Conservation (phyloP, 805 yeast genomes). For the Zygoascus ofunaensis region DNA sequence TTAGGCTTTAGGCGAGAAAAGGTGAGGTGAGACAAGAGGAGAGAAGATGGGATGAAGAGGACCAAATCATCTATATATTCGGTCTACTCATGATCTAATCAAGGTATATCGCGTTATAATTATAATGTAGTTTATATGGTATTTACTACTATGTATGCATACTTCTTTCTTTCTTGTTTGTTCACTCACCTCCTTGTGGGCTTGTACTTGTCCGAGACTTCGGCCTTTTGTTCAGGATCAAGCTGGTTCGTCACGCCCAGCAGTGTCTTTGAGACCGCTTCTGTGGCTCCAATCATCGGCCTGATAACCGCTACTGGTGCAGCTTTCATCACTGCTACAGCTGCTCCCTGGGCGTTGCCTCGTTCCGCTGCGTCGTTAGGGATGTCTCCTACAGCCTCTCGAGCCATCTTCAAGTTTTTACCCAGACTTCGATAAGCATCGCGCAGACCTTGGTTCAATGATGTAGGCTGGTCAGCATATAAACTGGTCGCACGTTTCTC, state of each 20-base stretch:
- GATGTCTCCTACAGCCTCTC: conserved; percentile 50
- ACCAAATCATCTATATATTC: too few relatives aligned
- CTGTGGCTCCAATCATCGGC: conserved; percentile 89
- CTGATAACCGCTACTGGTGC: conserved; percentile 74
- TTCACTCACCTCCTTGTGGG: too few relatives aligned
- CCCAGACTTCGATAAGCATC: conserved; percentile 70
- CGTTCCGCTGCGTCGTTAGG: conserved; percentile 55
- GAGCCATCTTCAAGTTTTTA: conserved; percentile 56
- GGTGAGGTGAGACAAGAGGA: too few relatives aligned
- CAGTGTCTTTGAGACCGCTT: conserved; percentile 72
- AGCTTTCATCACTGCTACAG: conserved; percentile 57
- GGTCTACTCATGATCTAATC: too few relatives aligned
- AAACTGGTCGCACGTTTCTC: conserved; percentile 44
- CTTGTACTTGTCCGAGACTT: conserved; percentile 14
- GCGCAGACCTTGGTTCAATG: conserved; percentile 59
- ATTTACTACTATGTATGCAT: too few relatives aligned
- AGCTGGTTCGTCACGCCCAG: conserved; percentile 77
- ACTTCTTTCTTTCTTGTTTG: too few relatives aligned
- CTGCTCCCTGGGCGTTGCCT: conserved; percentile 52
- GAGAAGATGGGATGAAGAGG: too few relatives aligned
- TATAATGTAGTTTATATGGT: too few relatives aligned
- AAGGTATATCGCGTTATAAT: too few relatives aligned
- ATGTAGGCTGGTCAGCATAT: conserved; percentile 77
- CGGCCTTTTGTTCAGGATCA: conserved; percentile 32
- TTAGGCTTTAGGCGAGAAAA: too few relatives aligned